A percentile compares a stretch with the other conserved stretches of the same genome.
Evolutionary conservation across 371 early-diverging fungal genomes (phyloP).

Genomic region (Mucor plumbeus): DNA sequence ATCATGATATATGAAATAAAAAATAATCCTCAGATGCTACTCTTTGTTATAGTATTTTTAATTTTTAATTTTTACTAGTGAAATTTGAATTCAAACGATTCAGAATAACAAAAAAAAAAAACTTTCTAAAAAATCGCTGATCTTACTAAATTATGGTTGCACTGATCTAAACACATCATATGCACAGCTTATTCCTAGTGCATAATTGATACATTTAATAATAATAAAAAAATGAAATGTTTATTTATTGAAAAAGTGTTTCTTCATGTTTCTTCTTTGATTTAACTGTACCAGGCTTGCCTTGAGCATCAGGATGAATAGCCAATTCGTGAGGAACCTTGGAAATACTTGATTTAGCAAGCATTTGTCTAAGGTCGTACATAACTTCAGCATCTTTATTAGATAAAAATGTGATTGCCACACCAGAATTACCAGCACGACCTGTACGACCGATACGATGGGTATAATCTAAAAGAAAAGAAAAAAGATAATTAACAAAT

Average conservation of each 20-base stretch:
- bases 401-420: constrained; percentile 91
- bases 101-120: too few relatives aligned
- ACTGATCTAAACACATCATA: not conserved
- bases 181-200: not conserved
- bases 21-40: too few relatives aligned
- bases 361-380: constrained; percentile 88
- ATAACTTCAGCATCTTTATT: constrained; percentile 85
- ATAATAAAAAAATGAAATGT: not conserved
- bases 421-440: constrained; percentile 95
- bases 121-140: too few relatives aligned
- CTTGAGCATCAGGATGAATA: constrained; percentile 85
- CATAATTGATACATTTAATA: too few relatives aligned
- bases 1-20: too few relatives aligned
- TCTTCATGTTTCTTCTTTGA: constrained; percentile 68
- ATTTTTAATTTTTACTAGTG: too few relatives aligned
- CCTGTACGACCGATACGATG: constrained; percentile 99
- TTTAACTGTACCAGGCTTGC: constrained; percentile 62
- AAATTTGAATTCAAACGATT: too few relatives aligned
- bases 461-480: constrained; percentile 77
- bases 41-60: too few relatives aligned
- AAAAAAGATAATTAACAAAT: not conserved
- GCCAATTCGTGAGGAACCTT: constrained; percentile 87
- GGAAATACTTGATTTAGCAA: constrained; percentile 80
- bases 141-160: too few relatives aligned
- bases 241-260: constrained; percentile 55